Evolutionary conservation across 164 flowering plant genomes (phyloP).

Genomic region (Nymphaea thermarum): DNA sequence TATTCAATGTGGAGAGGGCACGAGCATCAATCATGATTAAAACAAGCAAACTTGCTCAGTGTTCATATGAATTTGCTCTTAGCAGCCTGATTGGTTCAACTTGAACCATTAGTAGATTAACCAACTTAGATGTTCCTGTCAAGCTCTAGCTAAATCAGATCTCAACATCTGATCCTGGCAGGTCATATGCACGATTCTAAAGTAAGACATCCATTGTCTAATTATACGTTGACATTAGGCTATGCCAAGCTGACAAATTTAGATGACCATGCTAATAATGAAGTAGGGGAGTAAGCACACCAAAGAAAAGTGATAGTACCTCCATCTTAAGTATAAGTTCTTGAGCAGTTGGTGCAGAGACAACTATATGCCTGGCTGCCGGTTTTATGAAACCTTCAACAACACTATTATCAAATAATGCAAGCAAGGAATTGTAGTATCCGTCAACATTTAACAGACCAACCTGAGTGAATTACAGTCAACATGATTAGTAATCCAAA

Average conservation of each 20-base stretch:
- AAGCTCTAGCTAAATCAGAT: no score
- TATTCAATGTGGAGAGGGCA: conserved; percentile 4
- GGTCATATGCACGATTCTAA: no score
- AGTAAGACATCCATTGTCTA: no score
- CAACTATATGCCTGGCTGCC: conserved; percentile 59
- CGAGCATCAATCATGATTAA: not conserved
- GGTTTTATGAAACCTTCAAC: conserved; percentile 87
- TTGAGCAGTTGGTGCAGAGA: conserved; percentile 78
- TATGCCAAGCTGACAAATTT: no score
- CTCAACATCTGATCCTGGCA: no score
- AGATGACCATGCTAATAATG: no score
- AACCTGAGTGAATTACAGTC: conserved; percentile 28
- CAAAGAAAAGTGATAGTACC: conserved; percentile 22
- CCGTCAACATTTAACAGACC: conserved; percentile 90
- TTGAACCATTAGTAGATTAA: not conserved
- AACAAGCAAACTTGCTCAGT: not conserved
- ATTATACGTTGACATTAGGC: no score
- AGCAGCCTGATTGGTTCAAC: not conserved
- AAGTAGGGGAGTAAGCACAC: no score
- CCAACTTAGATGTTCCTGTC: not conserved
- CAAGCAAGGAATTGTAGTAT: conserved; percentile 66
- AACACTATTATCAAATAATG: conserved; percentile 76
- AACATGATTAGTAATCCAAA: not conserved
- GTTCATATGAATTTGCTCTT: no score
- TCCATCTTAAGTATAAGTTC: conserved; percentile 69